phyloP scores from a whole-genome alignment of 2,329 filamentous ascomycete species.

The Scedosporium minutisporum region DNA sequence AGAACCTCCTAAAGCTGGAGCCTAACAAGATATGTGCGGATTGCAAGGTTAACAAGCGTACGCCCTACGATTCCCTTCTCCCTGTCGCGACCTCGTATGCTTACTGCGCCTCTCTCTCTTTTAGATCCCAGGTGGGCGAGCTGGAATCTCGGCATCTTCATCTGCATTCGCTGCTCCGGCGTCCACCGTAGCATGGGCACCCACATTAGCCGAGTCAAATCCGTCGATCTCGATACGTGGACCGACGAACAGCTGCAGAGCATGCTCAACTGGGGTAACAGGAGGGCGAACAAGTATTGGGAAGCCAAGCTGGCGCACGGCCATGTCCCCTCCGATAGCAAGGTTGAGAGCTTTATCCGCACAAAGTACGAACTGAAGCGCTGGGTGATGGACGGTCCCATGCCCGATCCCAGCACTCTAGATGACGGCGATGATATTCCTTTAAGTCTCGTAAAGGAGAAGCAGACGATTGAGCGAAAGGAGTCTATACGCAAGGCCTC shows the following conservation, averaged over 20 bases:
- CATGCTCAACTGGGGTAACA: slow-evolving; percentile 91
- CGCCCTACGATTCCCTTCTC: slow-evolving; percentile 20
- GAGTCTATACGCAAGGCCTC: slow-evolving; percentile 52
- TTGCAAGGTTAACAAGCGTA: slow-evolving; percentile 98
- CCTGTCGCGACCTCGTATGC: not conserved
- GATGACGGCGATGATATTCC: slow-evolving; percentile 81
- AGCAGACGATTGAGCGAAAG: slow-evolving; percentile 52
- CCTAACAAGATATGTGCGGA: slow-evolving; percentile 95
- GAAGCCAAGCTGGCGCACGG: slow-evolving; percentile 86
- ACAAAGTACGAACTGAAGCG: slow-evolving; percentile 98
- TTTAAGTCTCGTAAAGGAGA: slow-evolving; percentile 54
- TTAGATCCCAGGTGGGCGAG: slow-evolving; percentile 96
- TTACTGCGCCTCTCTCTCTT: not conserved
- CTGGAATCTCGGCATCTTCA: slow-evolving; percentile 95
- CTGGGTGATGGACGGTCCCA: slow-evolving; percentile 97
- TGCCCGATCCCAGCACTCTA: slow-evolving; percentile 83
- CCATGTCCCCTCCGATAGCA: slow-evolving; percentile 88
- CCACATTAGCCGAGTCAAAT: slow-evolving; percentile 96
- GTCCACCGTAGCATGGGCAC: slow-evolving; percentile 99
- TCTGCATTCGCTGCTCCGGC: slow-evolving; percentile 97
- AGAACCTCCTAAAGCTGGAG: slow-evolving; percentile 88
- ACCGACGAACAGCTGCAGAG: slow-evolving; percentile 96
- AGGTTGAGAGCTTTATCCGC: slow-evolving; percentile 99
- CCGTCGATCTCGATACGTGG: slow-evolving; percentile 95
- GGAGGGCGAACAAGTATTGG: slow-evolving; percentile 97